Percentiles rank a stretch among this genome's conserved stretches.
phyloP scores from a whole-genome alignment of 2,329 filamentous ascomycete genomes.

The Trichoderma semiorbis region DNA sequence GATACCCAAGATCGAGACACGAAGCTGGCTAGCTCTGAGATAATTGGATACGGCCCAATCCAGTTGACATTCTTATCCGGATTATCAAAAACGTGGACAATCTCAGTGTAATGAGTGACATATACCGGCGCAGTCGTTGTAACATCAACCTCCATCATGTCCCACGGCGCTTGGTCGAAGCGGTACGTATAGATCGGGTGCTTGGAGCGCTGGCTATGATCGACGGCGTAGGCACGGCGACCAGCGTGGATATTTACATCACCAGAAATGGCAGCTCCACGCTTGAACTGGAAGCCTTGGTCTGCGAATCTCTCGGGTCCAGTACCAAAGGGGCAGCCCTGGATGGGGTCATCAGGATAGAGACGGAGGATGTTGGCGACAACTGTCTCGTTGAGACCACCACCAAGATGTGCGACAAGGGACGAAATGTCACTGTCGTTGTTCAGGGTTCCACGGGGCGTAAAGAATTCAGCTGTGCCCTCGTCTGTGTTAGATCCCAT shows the following conservation, averaged over 20 bases:
- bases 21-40: background rate
- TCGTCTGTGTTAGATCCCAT: constrained; percentile 10
- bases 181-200: constrained; percentile 1
- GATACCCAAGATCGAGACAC: constrained; percentile 6
- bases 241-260: constrained; percentile 6
- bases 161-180: constrained; percentile 1
- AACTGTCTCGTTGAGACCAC: background rate
- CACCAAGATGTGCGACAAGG: background rate
- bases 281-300: constrained; percentile 6
- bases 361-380: constrained; percentile 10
- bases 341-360: constrained; percentile 9
- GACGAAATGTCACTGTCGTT: constrained; percentile 7
- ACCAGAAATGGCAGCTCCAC: constrained; percentile 2
- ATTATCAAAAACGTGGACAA: constrained; percentile 12
- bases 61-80: constrained; percentile 13
- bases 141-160: constrained; percentile 5
- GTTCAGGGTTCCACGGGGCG: background rate
- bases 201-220: background rate
- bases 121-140: background rate
- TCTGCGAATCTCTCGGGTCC: background rate
- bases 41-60: constrained; percentile 10
- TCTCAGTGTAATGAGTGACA: constrained; percentile 2
- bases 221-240: background rate
- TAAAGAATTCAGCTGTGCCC: constrained; percentile 7
- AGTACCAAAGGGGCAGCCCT: constrained; percentile 2